Conservation (phyloP, 2,329 filamentous ascomycete species). For the Pyrenophora teres region DNA sequence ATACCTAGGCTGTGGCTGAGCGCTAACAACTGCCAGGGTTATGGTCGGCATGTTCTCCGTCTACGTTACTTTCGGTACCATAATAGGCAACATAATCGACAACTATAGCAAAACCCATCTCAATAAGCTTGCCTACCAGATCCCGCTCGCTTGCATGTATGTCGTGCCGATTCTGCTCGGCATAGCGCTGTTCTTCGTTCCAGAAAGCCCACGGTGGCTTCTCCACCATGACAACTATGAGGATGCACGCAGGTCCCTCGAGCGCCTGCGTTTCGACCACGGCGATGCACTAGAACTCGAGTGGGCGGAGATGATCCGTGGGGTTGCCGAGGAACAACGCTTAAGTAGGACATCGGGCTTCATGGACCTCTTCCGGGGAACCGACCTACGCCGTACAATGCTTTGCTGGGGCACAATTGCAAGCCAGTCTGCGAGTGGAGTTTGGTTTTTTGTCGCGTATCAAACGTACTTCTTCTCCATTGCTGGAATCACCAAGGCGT, state of each 20-base stretch:
- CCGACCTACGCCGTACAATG: constrained; percentile 56
- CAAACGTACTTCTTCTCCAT: constrained; percentile 52
- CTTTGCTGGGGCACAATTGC: constrained; percentile 57
- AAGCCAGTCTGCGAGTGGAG: constrained; percentile 52
- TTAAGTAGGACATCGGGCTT: constrained; percentile 59
- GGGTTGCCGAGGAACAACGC: constrained; percentile 34
- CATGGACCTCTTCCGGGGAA: constrained; percentile 56
- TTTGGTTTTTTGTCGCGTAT: constrained; percentile 59
- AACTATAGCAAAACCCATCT: constrained; percentile 34
- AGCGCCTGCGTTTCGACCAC: constrained; percentile 24
- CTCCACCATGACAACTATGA: constrained; percentile 23
- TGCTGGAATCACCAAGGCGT: constrained; percentile 42
- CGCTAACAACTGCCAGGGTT: constrained; percentile 49
- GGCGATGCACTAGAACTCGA: constrained; percentile 30
- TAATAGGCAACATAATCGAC: constrained; percentile 50
- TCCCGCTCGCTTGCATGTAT: constrained; percentile 59
- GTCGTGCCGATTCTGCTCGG: constrained; percentile 56
- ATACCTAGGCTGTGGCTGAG: background rate
- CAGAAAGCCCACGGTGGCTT: constrained; percentile 52
- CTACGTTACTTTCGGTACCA: constrained; percentile 56
- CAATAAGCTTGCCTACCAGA: constrained; percentile 42
- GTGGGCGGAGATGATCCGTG: constrained; percentile 34
- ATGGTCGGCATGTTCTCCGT: constrained; percentile 52
- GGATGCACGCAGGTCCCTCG: constrained; percentile 21
- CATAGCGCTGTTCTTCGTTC: constrained; percentile 39